Evolutionary conservation across 2,329 filamentous ascomycete genomes (phyloP).

Genomic region (Tolypocladium sp.): DNA sequence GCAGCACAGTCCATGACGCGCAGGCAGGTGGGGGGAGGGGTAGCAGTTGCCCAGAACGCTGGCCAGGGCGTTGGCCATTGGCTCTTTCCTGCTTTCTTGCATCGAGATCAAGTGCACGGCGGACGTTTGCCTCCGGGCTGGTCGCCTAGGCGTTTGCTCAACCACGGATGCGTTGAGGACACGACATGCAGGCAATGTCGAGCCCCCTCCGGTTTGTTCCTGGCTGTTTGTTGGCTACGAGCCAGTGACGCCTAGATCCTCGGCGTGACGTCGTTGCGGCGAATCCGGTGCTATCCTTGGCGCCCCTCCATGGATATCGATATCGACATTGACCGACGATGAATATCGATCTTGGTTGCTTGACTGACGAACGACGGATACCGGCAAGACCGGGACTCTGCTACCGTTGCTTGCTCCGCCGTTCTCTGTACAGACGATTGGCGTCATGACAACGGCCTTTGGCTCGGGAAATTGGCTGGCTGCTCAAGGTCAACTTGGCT

Average conservation of each 20-base stretch:
- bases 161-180: background rate
- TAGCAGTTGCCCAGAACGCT: background rate
- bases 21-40: background rate
- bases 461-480: background rate
- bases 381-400: background rate
- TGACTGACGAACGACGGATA: background rate
- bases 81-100: background rate
- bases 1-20: background rate
- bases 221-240: background rate
- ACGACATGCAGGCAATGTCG: background rate
- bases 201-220: background rate
- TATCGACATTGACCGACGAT: background rate
- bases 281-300: no score
- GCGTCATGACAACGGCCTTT: background rate
- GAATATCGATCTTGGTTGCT: background rate
- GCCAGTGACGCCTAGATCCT: no score
- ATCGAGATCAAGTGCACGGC: background rate
- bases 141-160: background rate
- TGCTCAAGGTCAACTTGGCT: background rate
- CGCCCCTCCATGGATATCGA: background rate
- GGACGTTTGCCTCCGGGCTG: background rate
- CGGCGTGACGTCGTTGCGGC: no score
- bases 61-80: background rate
- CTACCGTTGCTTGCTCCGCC: background rate
- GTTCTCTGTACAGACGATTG: no score